These are phyloP conservation scores for Diospyros kaki DNA, from an alignment of 148 eudicot genomes.

Conservation along the genomic window DNA sequence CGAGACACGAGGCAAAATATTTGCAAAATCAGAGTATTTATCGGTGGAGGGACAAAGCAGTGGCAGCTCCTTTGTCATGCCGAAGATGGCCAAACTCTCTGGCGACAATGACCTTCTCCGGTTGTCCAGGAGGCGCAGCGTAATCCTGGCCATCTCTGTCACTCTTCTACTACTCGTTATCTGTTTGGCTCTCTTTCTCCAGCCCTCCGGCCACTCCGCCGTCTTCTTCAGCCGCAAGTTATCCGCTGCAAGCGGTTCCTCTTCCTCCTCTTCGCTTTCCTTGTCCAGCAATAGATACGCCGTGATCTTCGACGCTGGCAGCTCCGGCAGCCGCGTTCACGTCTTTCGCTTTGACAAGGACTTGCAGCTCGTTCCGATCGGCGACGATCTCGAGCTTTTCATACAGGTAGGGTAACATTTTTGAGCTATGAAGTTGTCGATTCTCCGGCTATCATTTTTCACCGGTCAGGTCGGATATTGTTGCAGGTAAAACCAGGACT, in stretches of 20 bases:
- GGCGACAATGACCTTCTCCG: no score
- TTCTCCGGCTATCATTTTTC: no score
- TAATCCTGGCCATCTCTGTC: conserved; percentile 52
- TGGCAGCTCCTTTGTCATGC: no score
- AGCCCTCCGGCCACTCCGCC: conserved; percentile 35
- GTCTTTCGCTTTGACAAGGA: conserved; percentile 79
- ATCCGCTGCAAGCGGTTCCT: conserved; percentile 19
- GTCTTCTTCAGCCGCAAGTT: conserved; percentile 34
- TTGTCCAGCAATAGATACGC: conserved; percentile 35
- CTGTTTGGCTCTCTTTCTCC: conserved; percentile 48
- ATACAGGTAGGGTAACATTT: conserved; percentile 23
- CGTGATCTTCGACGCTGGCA: conserved; percentile 94
- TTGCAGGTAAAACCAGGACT: conserved; percentile 81
- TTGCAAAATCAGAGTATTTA: no score
- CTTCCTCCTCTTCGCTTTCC: not conserved
- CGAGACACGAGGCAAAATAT: no score
- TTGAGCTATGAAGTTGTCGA: no score
- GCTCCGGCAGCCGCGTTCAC: conserved; percentile 96
- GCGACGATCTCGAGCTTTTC: conserved; percentile 51
- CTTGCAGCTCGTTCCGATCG: conserved; percentile 81
- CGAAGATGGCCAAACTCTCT: no score
- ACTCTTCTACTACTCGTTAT: conserved; percentile 45
- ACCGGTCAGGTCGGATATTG: not conserved
- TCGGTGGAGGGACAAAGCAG: no score
- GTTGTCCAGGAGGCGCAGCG: conserved; percentile 34